These are phyloP conservation scores for Rhododendron williamsianum DNA, from an alignment of 148 eudicot species.

Conservation along the genomic window DNA sequence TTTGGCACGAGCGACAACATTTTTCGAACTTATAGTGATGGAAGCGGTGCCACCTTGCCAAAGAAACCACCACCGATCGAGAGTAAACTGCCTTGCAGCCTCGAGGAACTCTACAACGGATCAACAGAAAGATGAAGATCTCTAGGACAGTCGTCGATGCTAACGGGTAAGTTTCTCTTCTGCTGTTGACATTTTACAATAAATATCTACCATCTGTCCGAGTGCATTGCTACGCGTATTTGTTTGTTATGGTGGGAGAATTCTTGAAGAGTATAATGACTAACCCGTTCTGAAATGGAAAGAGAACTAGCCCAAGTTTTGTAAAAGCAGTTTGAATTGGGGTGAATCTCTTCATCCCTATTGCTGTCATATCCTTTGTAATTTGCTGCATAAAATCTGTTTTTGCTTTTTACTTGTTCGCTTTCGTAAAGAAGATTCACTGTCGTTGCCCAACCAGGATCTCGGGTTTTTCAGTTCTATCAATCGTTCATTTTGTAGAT, in stretches of 20 bases:
- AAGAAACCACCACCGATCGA: constrained; percentile 84
- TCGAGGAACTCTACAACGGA: constrained; percentile 73
- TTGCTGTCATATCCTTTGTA: background rate
- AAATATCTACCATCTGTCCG: background rate
- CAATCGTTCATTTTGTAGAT: too few species aligned
- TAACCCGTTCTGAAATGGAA: background rate
- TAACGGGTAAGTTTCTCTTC: constrained; percentile 43
- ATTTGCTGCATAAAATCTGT: background rate
- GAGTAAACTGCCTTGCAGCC: constrained; percentile 61
- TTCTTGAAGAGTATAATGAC: background rate
- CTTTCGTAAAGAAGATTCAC: background rate
- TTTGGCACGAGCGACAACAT: constrained; percentile 31
- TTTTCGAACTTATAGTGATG: constrained; percentile 28
- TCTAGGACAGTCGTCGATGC: constrained; percentile 57
- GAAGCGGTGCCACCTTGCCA: constrained; percentile 19
- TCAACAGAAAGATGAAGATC: constrained; percentile 81
- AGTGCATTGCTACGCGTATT: background rate
- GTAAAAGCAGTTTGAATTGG: background rate
- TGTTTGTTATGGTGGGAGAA: background rate
- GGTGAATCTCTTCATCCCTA: background rate
- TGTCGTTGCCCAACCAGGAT: background rate
- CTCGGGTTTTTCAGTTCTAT: background rate
- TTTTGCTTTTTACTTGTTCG: background rate
- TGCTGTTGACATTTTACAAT: background rate
- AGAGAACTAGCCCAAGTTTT: background rate